A percentile compares a stretch with the other conserved stretches of the same genome.
These are phyloP conservation scores for Wickerhamiella shivajii DNA, from an alignment of 805 yeast genomes.

Conservation along the genomic window DNA sequence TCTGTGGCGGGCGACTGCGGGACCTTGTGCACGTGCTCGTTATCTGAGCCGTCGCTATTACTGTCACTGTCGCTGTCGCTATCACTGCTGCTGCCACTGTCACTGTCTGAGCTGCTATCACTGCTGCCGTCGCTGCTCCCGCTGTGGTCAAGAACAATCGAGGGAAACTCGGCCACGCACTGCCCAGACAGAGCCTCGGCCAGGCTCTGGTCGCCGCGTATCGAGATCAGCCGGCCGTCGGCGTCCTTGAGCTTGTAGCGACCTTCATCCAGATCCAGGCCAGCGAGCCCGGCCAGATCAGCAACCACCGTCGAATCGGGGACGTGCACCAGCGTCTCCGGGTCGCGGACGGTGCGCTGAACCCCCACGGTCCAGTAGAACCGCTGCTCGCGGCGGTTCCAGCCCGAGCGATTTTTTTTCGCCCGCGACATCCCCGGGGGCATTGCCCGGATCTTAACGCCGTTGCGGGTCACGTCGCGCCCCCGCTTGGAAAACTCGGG, in stretches of 20 bases:
- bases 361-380: conserved; percentile 67
- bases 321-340: conserved; percentile 11
- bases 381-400: conserved; percentile 44
- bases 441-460: conserved; percentile 45
- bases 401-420: conserved; percentile 46
- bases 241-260: conserved; percentile 12
- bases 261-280: too few species aligned
- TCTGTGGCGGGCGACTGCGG: not conserved
- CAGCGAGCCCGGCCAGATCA: not conserved
- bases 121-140: conserved; percentile 12
- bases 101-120: conserved; percentile 12
- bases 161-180: conserved; percentile 66
- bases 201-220: conserved; percentile 23
- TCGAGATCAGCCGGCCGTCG: conserved; percentile 12
- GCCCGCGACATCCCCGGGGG: conserved; percentile 70
- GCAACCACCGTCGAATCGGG: conserved; percentile 13
- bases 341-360: conserved; percentile 1
- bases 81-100: conserved; percentile 10
- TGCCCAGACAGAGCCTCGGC: conserved; percentile 39
- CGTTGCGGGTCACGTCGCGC: conserved; percentile 39
- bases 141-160: conserved; percentile 26
- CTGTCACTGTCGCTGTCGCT: conserved; percentile 6
- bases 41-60: conserved; percentile 15
- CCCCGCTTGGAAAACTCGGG: conserved; percentile 28
- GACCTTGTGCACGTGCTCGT: not conserved